Evolutionary conservation across 2,329 filamentous ascomycete species (phyloP).

Genomic region (Penicillium aurantiogriseum): DNA sequence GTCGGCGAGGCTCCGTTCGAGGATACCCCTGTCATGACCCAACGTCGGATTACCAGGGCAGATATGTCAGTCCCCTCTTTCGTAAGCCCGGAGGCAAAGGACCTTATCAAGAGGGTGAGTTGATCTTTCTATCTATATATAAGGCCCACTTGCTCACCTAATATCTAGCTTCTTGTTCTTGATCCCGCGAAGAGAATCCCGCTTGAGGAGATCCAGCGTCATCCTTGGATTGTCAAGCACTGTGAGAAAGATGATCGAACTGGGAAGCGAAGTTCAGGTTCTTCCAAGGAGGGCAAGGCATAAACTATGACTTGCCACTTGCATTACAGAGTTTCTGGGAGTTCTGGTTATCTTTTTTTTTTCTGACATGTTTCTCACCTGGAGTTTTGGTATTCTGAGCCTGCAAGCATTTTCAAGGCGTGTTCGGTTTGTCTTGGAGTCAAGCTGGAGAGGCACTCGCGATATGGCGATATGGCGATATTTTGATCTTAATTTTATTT

Average conservation of each 20-base stretch:
- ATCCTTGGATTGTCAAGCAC: slow-evolving; percentile 97
- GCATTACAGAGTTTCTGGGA: slow-evolving; percentile 18
- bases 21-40: slow-evolving; percentile 91
- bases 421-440: slow-evolving; percentile 7
- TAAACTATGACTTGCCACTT: slow-evolving; percentile 18
- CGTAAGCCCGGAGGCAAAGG: slow-evolving; percentile 83
- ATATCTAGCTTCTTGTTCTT: slow-evolving; percentile 71
- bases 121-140: neutral
- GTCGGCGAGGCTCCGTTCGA: slow-evolving; percentile 97
- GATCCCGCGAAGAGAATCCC: slow-evolving; percentile 92
- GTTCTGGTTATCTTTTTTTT: slow-evolving; percentile 21
- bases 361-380: slow-evolving; percentile 5
- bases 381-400: slow-evolving; percentile 17
- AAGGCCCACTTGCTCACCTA: slow-evolving; percentile 21
- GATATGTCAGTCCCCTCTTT: slow-evolving; percentile 93
- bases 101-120: slow-evolving; percentile 82
- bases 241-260: slow-evolving; percentile 61
- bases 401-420: slow-evolving; percentile 20
- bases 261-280: slow-evolving; percentile 44
- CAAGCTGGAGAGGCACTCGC: slow-evolving; percentile 14
- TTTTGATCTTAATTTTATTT: slow-evolving; percentile 21
- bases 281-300: slow-evolving; percentile 35
- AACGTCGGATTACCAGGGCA: slow-evolving; percentile 78
- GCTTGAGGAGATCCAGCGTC: slow-evolving; percentile 80
- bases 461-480: slow-evolving; percentile 20